phyloP scores from a whole-genome alignment of 148 eudicot species.

The Bassia scoparia region DNA sequence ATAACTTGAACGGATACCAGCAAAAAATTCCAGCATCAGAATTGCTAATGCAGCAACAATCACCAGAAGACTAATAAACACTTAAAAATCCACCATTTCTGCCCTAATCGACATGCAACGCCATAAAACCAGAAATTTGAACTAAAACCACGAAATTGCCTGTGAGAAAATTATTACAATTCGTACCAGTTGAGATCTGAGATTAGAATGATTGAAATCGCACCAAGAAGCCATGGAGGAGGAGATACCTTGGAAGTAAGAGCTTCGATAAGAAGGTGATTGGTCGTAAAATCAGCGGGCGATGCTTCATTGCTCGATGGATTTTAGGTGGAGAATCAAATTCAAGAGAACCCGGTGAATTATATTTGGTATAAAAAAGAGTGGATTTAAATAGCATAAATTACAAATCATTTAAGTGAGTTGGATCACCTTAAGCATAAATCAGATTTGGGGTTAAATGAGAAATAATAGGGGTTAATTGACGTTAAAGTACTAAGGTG shows the following conservation, averaged over 20 bases:
- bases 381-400: too few relatives aligned
- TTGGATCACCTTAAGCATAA: too few relatives aligned
- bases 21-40: not conserved
- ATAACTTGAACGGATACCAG: not conserved
- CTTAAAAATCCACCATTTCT: not conserved
- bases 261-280: constrained; percentile 70
- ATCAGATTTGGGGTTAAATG: too few relatives aligned
- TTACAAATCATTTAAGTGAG: too few relatives aligned
- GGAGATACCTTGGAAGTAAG: constrained; percentile 69
- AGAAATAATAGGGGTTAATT: too few relatives aligned
- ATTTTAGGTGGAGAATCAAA: too few relatives aligned
- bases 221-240: constrained; percentile 45
- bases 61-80: too few relatives aligned
- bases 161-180: not conserved
- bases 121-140: not conserved
- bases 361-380: too few relatives aligned
- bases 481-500: too few relatives aligned
- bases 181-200: constrained; percentile 50
- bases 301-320: constrained; percentile 58
- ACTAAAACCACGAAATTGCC: not conserved
- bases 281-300: constrained; percentile 53
- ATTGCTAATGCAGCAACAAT: not conserved
- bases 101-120: not conserved
- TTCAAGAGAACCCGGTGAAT: too few relatives aligned
- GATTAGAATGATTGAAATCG: constrained; percentile 19